These are phyloP conservation scores for Cladosporium oxysporum DNA, from an alignment of 2,329 filamentous ascomycete genomes.

Conservation along the genomic window DNA sequence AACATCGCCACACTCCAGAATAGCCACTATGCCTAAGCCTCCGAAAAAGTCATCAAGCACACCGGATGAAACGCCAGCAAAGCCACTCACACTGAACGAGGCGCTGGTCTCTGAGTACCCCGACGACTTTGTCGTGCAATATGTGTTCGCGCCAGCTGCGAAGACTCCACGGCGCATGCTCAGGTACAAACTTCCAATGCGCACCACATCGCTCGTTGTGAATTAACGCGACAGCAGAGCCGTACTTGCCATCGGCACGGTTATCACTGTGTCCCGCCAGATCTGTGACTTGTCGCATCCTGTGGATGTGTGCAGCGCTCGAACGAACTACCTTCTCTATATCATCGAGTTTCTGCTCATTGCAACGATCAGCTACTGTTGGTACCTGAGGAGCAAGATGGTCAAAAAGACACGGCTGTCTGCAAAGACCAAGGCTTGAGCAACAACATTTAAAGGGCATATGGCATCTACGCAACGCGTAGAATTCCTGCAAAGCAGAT, in stretches of 20 bases:
- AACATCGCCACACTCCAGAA: neutral
- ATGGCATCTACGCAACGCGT: neutral
- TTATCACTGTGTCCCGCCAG: neutral
- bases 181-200: neutral
- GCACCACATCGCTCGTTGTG: neutral
- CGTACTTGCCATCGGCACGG: neutral
- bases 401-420: neutral
- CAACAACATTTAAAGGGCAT: neutral
- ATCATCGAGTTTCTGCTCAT: neutral
- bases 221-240: neutral
- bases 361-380: neutral
- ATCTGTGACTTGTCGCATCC: neutral
- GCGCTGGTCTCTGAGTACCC: neutral
- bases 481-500: neutral
- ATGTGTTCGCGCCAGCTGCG: neutral
- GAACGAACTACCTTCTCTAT: neutral
- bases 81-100: neutral
- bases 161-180: neutral
- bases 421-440: neutral
- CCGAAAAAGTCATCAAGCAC: neutral
- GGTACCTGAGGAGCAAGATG: neutral
- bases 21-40: neutral
- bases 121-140: neutral
- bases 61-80: neutral
- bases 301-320: neutral